Evolutionary conservation across 2,329 filamentous ascomycete species (phyloP), one percentile per base, ranked within the genome.

Genomic region (Aspergillus ruber): DNA sequence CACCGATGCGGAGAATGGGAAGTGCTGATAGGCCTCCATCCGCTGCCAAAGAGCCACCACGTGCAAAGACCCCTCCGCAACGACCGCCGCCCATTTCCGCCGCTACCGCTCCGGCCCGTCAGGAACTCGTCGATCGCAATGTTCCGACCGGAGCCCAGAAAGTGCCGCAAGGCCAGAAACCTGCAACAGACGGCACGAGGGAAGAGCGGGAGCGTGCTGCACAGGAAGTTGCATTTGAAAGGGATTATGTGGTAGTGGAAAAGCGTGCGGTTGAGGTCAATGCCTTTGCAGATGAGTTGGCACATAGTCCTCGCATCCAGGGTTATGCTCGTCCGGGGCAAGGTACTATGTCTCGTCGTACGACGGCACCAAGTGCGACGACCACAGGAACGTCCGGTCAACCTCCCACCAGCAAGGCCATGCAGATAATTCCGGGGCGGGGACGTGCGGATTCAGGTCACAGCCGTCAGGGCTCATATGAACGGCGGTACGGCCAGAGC

Each of bases 261-360:
- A 95, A 96, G 73, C 84, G 86, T 55, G 86, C 90, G 17, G 90
- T 98, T 9, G 91, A 97, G 67, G 91, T 98, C 44, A 97, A 98
- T 66, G 93, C 93, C 2, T 86, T 98, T 60, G 93, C 93, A 18
- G 93, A 98, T 67, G 91, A 97, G 69, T 75, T 98, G 63, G 90
- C 89, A 40, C 86, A 90, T 45, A 91, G 87, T 60, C 86, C 87
- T 42, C 83, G 83, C 43, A 70, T 83, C 18, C 77, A 80, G 55
- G 70, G 62, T 20, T 64, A 76, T 50, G 66, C 77, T 68, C 20
- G 63, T 71, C 75, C 79, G 38, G 74, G 78, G 5, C 79, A 83
- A 52, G 72, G 81, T 8, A 76, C 81, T 18, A 81, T 93, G 61
- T 73, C 85, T 39, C 84, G 90, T 48, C 81, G 90, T 55, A 82